A percentile compares a stretch with the other conserved stretches of the same genome.
phyloP scores from a whole-genome alignment of 148 eudicot species.

The Polygonum maritimum region DNA sequence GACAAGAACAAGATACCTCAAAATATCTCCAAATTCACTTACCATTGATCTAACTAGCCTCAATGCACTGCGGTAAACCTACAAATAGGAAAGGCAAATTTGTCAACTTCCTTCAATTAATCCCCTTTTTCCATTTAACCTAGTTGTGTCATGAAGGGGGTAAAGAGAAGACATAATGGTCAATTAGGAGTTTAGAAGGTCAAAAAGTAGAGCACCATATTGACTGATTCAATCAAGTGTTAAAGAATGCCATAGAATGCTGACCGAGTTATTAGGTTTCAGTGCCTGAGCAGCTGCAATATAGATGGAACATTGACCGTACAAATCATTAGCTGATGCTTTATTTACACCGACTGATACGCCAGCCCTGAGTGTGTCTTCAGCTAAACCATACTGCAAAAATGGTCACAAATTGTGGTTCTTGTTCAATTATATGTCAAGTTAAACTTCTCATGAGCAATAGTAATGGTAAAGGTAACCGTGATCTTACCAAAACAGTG shows the following conservation, averaged over 20 bases:
- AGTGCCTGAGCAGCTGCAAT: slow-evolving; percentile 96
- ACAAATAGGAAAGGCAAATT: slow-evolving; percentile 16
- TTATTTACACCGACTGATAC: slow-evolving; percentile 42
- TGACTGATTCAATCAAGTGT: neutral
- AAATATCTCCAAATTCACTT: slow-evolving; percentile 13
- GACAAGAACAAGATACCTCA: neutral
- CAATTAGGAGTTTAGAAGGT: too few relatives aligned
- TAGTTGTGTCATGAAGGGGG: neutral
- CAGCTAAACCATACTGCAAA: slow-evolving; percentile 94
- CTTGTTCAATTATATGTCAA: neutral
- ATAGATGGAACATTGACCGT: slow-evolving; percentile 81
- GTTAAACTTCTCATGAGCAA: neutral
- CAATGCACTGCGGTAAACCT: slow-evolving; percentile 94
- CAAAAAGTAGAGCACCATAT: neutral
- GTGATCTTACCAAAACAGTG: slow-evolving; percentile 74
- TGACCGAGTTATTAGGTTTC: slow-evolving; percentile 78
- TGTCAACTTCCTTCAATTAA: neutral
- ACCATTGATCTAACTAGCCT: slow-evolving; percentile 98
- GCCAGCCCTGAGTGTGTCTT: slow-evolving; percentile 75
- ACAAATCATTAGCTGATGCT: slow-evolving; percentile 65
- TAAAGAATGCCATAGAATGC: slow-evolving; percentile 13
- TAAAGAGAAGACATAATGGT: too few relatives aligned
- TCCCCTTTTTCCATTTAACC: neutral
- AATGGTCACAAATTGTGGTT: neutral
- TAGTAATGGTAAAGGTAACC: neutral